A percentile compares a stretch with the other conserved stretches of the same genome.
Evolutionary conservation across 371 early-diverging fungal genomes (phyloP).

Genomic region (Rhizopus delemar): DNA sequence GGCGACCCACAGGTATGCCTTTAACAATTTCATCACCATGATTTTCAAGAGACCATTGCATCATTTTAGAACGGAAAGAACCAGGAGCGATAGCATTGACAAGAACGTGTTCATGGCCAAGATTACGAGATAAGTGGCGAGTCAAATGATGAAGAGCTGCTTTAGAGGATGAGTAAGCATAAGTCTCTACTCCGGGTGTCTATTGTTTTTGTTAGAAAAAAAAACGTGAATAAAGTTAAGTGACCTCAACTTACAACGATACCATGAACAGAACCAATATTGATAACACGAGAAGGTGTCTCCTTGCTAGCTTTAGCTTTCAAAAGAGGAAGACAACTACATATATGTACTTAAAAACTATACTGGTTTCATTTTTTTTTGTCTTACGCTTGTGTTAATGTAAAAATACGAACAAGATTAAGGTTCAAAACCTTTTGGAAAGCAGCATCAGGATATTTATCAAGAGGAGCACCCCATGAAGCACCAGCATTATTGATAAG

Average conservation of each 20-base stretch:
- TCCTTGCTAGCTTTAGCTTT: slow-evolving; percentile 61
- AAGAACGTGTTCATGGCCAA: slow-evolving; percentile 68
- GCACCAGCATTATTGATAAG: slow-evolving; percentile 88
- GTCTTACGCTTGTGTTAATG: slow-evolving; percentile 76
- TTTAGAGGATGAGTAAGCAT: slow-evolving; percentile 79
- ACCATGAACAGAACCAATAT: slow-evolving; percentile 77
- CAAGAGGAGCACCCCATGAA: slow-evolving; percentile 69
- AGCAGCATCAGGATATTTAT: slow-evolving; percentile 67
- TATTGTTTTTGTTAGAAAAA: not conserved
- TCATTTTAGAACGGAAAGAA: slow-evolving; percentile 87
- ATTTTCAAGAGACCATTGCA: slow-evolving; percentile 72
- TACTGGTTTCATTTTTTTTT: not conserved
- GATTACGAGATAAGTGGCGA: slow-evolving; percentile 65
- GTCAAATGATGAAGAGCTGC: slow-evolving; percentile 81
- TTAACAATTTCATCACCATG: slow-evolving; percentile 59
- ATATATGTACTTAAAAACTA: not conserved
- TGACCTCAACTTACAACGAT: slow-evolving; percentile 40
- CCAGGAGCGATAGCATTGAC: slow-evolving; percentile 94
- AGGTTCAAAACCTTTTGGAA: slow-evolving; percentile 84
- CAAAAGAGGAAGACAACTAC: slow-evolving; percentile 71
- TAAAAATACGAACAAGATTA: slow-evolving; percentile 85
- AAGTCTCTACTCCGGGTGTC: slow-evolving; percentile 48
- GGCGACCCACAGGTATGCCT: slow-evolving; percentile 70
- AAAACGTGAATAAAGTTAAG: no score
- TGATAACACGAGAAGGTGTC: slow-evolving; percentile 62